Conservation (phyloP, 2,329 filamentous ascomycete genomes). For the Arachnopeziza araneosa region DNA sequence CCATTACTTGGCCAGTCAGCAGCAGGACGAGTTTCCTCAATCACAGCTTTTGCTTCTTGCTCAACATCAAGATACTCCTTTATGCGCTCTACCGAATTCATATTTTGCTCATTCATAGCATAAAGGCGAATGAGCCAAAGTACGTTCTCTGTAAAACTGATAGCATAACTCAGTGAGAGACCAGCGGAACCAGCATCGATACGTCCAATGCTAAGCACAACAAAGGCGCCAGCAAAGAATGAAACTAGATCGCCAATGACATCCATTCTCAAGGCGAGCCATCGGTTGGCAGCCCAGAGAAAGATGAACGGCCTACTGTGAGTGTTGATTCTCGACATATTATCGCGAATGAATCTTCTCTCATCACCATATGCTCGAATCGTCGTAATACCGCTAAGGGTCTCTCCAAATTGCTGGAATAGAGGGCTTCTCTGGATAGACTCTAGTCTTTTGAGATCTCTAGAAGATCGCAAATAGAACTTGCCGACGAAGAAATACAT, state of each 20-base stretch:
- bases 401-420: conserved; percentile 98
- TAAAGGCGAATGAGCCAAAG: conserved; percentile 95
- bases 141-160: conserved; percentile 95
- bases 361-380: conserved; percentile 96
- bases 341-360: conserved; percentile 87
- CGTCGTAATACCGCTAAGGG: conserved; percentile 87
- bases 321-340: conserved; percentile 79
- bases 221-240: conserved; percentile 89
- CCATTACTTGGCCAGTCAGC: conserved; percentile 81
- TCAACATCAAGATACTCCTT: conserved; percentile 97
- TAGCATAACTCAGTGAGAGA: conserved; percentile 89
- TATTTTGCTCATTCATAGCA: conserved; percentile 94
- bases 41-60: conserved; percentile 76
- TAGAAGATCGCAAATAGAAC: conserved; percentile 88
- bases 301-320: conserved; percentile 94
- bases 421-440: conserved; percentile 90
- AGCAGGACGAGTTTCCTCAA: conserved; percentile 72
- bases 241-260: conserved; percentile 84
- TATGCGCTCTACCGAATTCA: conserved; percentile 97
- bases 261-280: conserved; percentile 91
- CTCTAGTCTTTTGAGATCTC: conserved; percentile 90
- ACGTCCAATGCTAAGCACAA: conserved; percentile 73
- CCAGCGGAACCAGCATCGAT: conserved; percentile 90
- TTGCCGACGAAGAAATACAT: conserved; percentile 78
- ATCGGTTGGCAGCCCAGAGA: conserved; percentile 93